Conservation (phyloP, 371 early-diverging fungal genomes). For the Astathelohania contejeani region DNA sequence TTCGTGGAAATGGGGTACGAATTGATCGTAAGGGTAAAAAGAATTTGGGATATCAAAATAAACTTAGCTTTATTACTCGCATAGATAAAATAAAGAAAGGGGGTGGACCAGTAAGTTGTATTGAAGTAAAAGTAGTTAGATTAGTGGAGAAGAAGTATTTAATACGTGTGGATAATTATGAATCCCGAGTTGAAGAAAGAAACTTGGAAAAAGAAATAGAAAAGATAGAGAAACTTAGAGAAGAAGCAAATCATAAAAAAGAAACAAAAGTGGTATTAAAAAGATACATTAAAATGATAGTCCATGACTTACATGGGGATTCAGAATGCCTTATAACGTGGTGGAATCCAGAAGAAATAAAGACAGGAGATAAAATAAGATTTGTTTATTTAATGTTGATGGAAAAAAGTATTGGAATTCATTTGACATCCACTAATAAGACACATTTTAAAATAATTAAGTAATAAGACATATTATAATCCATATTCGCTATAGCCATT, state of each 20-base stretch:
- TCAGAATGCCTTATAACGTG: conserved; percentile 36
- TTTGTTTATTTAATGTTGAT: conserved; percentile 25
- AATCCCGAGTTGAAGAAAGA: conserved; percentile 15
- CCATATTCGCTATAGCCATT: background rate
- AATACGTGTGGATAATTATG: conserved; percentile 25
- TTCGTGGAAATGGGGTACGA: background rate
- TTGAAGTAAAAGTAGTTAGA: conserved; percentile 22
- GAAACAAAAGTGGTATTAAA: conserved; percentile 26
- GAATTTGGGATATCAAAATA: conserved; percentile 35
- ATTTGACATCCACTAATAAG: conserved; percentile 35
- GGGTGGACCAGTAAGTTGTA: conserved; percentile 32
- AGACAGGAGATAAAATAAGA: conserved; percentile 14
- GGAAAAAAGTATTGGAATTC: conserved; percentile 10
- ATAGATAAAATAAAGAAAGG: conserved; percentile 18
- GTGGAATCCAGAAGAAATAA: conserved; percentile 36
- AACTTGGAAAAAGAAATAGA: conserved; percentile 44
- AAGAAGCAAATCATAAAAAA: conserved; percentile 10
- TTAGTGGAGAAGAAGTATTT: conserved; percentile 35
- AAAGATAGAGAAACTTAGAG: conserved; percentile 24
- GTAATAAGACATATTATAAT: background rate
- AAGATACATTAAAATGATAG: conserved; percentile 26
- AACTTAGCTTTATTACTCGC: conserved; percentile 19
- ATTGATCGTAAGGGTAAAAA: conserved; percentile 1
- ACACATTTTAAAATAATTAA: background rate
- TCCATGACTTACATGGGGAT: conserved; percentile 19